phyloP scores from a whole-genome alignment of 2,329 filamentous ascomycete species.

The Orbilia javanica region DNA sequence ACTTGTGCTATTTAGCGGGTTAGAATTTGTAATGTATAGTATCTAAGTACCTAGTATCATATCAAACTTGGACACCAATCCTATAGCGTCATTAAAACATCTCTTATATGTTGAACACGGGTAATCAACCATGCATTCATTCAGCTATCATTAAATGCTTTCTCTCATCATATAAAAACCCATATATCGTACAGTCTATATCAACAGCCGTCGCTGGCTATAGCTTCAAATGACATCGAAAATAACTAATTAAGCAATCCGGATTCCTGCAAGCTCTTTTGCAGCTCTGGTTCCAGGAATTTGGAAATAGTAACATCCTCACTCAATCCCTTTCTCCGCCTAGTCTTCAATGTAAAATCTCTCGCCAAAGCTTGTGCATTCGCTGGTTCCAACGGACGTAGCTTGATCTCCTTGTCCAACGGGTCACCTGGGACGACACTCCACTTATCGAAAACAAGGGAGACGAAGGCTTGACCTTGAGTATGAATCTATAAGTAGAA shows the following conservation, averaged over 20 bases:
- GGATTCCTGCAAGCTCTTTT: slow-evolving; percentile 64
- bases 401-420: slow-evolving; percentile 84
- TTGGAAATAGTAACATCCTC: slow-evolving; percentile 77
- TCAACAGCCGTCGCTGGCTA: not conserved
- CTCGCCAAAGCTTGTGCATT: slow-evolving; percentile 88
- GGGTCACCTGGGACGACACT: slow-evolving; percentile 95
- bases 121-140: not conserved
- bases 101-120: not conserved
- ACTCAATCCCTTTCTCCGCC: slow-evolving; percentile 54
- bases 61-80: not conserved
- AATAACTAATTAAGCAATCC: slow-evolving; percentile 41
- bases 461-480: slow-evolving; percentile 89
- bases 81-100: not conserved
- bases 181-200: slow-evolving; percentile 56
- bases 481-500: slow-evolving; percentile 77
- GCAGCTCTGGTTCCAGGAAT: slow-evolving; percentile 94
- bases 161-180: not conserved
- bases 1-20: slow-evolving; percentile 13
- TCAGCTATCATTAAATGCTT: slow-evolving; percentile 5
- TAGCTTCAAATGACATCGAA: not conserved
- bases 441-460: slow-evolving; percentile 95
- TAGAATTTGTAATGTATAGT: slow-evolving; percentile 21
- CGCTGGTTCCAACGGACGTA: slow-evolving; percentile 88
- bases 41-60: not conserved
- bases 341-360: slow-evolving; percentile 77